A percentile compares a stretch with the other conserved stretches of the same genome.
Evolutionary conservation across 352 stramenopile species (phyloP).

Genomic region (Phytophthora podocarpi): DNA sequence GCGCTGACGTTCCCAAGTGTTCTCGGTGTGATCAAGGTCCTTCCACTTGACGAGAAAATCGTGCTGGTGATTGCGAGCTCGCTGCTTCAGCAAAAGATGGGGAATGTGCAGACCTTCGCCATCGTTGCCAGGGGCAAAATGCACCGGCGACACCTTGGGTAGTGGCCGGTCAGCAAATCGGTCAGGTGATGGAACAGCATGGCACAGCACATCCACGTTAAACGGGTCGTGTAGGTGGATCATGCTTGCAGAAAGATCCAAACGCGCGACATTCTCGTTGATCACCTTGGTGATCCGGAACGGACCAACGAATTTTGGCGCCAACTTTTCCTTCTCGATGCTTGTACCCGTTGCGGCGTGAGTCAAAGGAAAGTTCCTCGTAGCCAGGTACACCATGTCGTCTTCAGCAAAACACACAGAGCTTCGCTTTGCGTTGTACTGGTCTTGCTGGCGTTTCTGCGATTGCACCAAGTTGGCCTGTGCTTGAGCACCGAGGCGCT

Average conservation of each 20-base stretch:
- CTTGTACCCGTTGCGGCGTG: neutral
- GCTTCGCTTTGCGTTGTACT: neutral
- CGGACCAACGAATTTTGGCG: neutral
- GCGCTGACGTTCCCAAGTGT: conserved; percentile 1
- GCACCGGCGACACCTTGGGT: neutral
- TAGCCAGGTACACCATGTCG: conserved; percentile 1
- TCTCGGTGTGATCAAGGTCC: neutral
- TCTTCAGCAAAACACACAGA: neutral
- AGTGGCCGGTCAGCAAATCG: neutral
- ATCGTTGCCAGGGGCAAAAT: neutral
- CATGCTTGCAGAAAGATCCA: neutral
- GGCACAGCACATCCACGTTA: conserved; percentile 1
- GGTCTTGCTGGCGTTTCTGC: neutral
- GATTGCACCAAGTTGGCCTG: neutral
- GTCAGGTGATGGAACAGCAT: neutral
- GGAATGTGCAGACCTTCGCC: neutral
- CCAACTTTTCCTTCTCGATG: conserved; percentile 6
- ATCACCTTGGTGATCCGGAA: conserved; percentile 2
- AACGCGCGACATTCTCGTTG: neutral
- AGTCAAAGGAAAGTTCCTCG: neutral
- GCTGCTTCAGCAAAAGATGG: neutral
- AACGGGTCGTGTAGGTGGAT: conserved; percentile 1
- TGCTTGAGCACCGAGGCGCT: neutral
- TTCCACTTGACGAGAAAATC: conserved; percentile 8
- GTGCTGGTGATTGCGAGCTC: neutral